Percentiles rank a stretch among this genome's conserved stretches.
phyloP scores from a whole-genome alignment of 1,139 yeast species.

The Taphrina confusa region DNA sequence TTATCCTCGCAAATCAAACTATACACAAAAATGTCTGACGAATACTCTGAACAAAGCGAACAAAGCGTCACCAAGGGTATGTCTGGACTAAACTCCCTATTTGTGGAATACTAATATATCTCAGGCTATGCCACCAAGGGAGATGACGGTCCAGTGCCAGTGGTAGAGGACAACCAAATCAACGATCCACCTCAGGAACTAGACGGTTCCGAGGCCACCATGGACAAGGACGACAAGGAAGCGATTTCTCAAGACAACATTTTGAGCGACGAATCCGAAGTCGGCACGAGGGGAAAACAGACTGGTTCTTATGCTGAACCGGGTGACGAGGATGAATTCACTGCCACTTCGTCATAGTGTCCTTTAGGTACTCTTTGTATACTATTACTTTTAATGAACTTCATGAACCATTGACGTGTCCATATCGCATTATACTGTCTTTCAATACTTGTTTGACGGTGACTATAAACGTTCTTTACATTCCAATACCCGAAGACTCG shows the following conservation, averaged over 20 bases:
- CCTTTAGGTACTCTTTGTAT: too few relatives aligned
- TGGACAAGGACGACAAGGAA: slow-evolving; percentile 32
- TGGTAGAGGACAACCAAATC: slow-evolving; percentile 25
- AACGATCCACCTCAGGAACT: slow-evolving; percentile 22
- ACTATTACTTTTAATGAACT: too few relatives aligned
- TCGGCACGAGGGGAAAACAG: slow-evolving; percentile 16
- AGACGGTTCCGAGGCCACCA: slow-evolving; percentile 22
- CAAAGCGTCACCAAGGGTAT: slow-evolving; percentile 26
- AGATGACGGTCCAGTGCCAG: slow-evolving; percentile 29
- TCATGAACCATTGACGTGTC: too few relatives aligned
- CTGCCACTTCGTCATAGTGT: slow-evolving; percentile 2
- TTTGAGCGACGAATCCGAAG: slow-evolving; percentile 29
- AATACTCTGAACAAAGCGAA: slow-evolving; percentile 12
- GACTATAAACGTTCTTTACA: too few relatives aligned
- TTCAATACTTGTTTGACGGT: too few relatives aligned
- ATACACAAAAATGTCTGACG: slow-evolving; percentile 21
- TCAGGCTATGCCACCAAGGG: slow-evolving; percentile 23
- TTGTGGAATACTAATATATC: neutral
- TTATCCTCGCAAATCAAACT: neutral
- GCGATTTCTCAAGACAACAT: slow-evolving; percentile 27
- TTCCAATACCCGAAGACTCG: too few relatives aligned
- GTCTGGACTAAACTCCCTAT: neutral
- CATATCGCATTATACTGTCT: too few relatives aligned
- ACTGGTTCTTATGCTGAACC: slow-evolving; percentile 20
- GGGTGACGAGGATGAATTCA: slow-evolving; percentile 24